Evolutionary conservation across 495 filamentous ascomycete genomes (phyloP), one percentile per base, ranked within the genome.

Genomic region (Penicillium arizonense): DNA sequence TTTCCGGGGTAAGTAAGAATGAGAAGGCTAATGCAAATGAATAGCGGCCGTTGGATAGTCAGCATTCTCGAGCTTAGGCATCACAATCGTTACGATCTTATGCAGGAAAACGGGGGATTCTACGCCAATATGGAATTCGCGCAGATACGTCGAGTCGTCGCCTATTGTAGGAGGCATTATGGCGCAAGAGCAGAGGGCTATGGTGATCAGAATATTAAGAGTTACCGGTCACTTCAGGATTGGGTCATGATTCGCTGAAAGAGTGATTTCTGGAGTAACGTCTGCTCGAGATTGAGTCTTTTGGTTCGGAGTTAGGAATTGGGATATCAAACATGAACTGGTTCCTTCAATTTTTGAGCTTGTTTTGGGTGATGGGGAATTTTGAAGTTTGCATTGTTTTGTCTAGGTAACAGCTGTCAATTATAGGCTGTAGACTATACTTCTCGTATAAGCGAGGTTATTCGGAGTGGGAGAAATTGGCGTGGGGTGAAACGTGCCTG

Each of bases 121-220:
- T 87, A 87, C 57, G 69, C 72, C 3, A 70, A 80, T 36, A 70
- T 77, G 4, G 82, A 87, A 36, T 65, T 87, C 26, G 71, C 72
- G 9, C 85, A 89, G 58, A 87, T 87, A 84, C 73, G 86, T 5
- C 78, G 74, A 38, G 86, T 87, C 7, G 83, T 85, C 0, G 71
- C 81, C 7, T 82, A 81, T 44, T 81, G 78, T 57, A 88, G 88
- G 65, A 69, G 86, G 3, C 84, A 86, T 67, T 58, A 18, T 88
- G 3, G 85, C 82, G 21, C 82, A 87, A 62, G 85, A 89, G 68
- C 76, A 73, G 34, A 77, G 66, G 24, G 82, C 77, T 11, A 87
- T 83, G 65, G 70, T 53, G 59, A 84, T 65, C 73, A 74, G 4
- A 60, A 77, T 32, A 82, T 78, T 47, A 82, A 78, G 53, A 81